Conservation (phyloP, 2,329 filamentous ascomycete genomes). For the Lizonia empirigonia region DNA sequence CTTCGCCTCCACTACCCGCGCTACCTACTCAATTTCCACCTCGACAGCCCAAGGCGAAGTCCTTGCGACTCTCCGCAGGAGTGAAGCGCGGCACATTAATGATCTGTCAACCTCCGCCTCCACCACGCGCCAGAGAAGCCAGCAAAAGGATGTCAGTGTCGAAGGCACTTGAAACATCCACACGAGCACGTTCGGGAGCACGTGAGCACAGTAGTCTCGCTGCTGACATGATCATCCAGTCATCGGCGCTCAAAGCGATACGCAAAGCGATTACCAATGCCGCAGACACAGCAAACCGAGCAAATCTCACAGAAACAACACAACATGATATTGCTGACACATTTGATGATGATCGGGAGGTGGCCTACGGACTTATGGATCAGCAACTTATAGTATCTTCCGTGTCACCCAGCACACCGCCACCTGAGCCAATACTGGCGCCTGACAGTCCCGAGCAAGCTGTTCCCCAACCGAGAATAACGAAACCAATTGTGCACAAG, state of each 20-base stretch:
- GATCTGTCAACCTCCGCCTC: conserved; percentile 49
- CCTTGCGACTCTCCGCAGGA: conserved; percentile 48
- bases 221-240: neutral
- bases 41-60: conserved; percentile 38
- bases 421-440: neutral
- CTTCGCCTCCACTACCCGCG: conserved; percentile 13
- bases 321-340: conserved; percentile 15
- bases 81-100: conserved; percentile 51
- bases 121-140: conserved; percentile 7
- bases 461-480: neutral
- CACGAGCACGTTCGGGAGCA: neutral
- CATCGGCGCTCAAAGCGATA: conserved; percentile 7
- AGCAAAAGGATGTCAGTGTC: conserved; percentile 9
- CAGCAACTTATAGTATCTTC: conserved; percentile 30
- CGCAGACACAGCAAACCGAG: conserved; percentile 2
- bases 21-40: conserved; percentile 23
- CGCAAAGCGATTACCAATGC: conserved; percentile 4
- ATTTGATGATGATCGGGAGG: conserved; percentile 34
- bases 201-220: neutral
- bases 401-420: conserved; percentile 11
- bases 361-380: conserved; percentile 39
- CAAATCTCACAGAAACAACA: conserved; percentile 6
- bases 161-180: neutral
- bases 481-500: neutral
- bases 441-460: conserved; percentile 1